phyloP scores from a whole-genome alignment of 805 yeast genomes.

The Teunomyces aglyptinius region DNA sequence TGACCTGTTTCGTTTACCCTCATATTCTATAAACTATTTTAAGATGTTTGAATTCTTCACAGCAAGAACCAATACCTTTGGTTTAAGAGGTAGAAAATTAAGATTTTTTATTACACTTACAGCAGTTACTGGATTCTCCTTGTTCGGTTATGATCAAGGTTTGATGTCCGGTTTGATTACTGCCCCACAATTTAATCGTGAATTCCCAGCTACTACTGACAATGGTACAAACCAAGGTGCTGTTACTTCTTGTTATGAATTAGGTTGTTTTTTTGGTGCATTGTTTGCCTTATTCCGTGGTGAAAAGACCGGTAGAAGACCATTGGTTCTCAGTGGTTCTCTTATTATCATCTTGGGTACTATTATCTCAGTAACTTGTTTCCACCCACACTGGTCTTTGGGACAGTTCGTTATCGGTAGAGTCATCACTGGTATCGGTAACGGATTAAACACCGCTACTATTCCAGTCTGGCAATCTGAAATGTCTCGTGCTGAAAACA shows the following conservation, averaged over 20 bases:
- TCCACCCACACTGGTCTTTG: constrained; percentile 39
- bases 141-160: constrained; percentile 39
- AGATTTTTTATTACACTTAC: constrained; percentile 25
- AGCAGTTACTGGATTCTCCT: constrained; percentile 30
- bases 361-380: constrained; percentile 36
- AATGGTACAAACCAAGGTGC: constrained; percentile 29
- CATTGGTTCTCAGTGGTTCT: constrained; percentile 36
- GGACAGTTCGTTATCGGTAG: constrained; percentile 46
- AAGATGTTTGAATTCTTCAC: constrained; percentile 11
- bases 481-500: constrained; percentile 43
- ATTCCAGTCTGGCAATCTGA: constrained; percentile 49
- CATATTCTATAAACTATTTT: neutral
- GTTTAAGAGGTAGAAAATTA: constrained; percentile 53
- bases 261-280: constrained; percentile 45
- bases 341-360: constrained; percentile 41
- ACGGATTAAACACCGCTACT: constrained; percentile 42
- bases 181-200: constrained; percentile 35
- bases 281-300: constrained; percentile 38
- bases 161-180: constrained; percentile 45
- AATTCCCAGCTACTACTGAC: constrained; percentile 37
- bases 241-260: constrained; percentile 26
- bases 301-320: constrained; percentile 44
- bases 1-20: neutral
- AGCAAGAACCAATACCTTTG: constrained; percentile 51
- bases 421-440: constrained; percentile 47